phyloP scores from a whole-genome alignment of 2,329 filamentous ascomycete species.

The Sphaerostilbella broomeana region DNA sequence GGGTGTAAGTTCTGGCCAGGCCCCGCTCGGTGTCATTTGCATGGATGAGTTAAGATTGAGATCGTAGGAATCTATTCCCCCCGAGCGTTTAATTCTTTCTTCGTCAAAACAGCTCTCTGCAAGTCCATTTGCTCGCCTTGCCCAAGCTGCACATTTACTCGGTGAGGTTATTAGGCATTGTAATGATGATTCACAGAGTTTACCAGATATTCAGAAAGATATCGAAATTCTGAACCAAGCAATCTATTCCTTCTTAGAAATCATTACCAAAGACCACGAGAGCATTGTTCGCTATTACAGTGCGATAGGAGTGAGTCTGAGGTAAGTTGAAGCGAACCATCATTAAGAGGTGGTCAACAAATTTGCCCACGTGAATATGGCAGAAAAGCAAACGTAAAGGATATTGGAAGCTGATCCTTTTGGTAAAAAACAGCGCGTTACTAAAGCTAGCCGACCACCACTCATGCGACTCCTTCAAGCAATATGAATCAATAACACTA shows the following conservation, averaged over 20 bases:
- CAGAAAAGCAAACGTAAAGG: neutral
- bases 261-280: slow-evolving; percentile 8
- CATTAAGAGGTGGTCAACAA: neutral
- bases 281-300: slow-evolving; percentile 11
- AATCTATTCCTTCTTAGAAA: slow-evolving; percentile 6
- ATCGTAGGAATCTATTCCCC: slow-evolving; percentile 6
- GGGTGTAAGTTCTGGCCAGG: slow-evolving; percentile 1
- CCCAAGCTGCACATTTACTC: slow-evolving; percentile 27
- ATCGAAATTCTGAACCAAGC: slow-evolving; percentile 10
- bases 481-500: slow-evolving; percentile 1
- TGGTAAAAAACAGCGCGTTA: too few relatives aligned
- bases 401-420: too few relatives aligned
- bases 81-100: slow-evolving; percentile 13
- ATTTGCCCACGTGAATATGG: neutral
- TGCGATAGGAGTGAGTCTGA: slow-evolving; percentile 10
- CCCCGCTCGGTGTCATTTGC: too few relatives aligned
- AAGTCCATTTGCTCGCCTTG: slow-evolving; percentile 25
- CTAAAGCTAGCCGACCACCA: slow-evolving; percentile 13
- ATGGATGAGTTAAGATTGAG: too few relatives aligned
- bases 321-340: too few relatives aligned
- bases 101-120: slow-evolving; percentile 21
- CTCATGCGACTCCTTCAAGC: slow-evolving; percentile 10
- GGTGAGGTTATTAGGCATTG: slow-evolving; percentile 22
- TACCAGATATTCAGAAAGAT: slow-evolving; percentile 1
- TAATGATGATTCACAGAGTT: slow-evolving; percentile 6